Evolutionary conservation across 2,329 filamentous ascomycete genomes (phyloP).

Genomic region (Xylaria sp.): DNA sequence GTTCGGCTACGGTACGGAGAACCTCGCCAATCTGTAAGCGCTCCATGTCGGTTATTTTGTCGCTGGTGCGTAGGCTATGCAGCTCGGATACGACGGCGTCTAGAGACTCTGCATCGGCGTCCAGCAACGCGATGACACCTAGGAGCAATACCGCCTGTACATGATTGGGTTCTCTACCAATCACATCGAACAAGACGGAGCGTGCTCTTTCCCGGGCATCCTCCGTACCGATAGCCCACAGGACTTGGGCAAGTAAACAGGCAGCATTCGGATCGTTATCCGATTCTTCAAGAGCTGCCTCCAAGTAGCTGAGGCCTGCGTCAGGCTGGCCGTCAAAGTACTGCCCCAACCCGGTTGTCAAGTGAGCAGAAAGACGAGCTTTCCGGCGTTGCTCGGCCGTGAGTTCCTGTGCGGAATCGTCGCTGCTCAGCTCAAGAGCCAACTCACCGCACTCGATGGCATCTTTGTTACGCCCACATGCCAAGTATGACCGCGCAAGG

Average conservation of each 20-base stretch:
- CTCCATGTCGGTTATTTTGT: conserved; percentile 57
- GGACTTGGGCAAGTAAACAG: conserved; percentile 80
- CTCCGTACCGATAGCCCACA: conserved; percentile 82
- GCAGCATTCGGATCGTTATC: conserved; percentile 73
- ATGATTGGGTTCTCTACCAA: conserved; percentile 69
- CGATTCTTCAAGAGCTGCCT: conserved; percentile 72
- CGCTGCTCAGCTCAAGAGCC: conserved; percentile 71
- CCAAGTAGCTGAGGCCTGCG: conserved; percentile 72
- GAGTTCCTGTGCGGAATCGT: conserved; percentile 63
- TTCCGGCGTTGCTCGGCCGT: conserved; percentile 60
- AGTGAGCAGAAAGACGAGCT: conserved; percentile 73
- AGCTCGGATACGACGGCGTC: conserved; percentile 78
- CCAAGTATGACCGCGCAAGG: conserved; percentile 76
- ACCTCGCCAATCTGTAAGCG: conserved; percentile 68
- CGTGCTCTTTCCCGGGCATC: conserved; percentile 71
- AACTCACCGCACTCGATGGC: conserved; percentile 77
- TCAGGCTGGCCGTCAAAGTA: conserved; percentile 65
- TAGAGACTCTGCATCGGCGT: conserved; percentile 70
- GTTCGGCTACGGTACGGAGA: conserved; percentile 64
- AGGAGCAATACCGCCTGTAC: conserved; percentile 75
- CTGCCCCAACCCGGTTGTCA: conserved; percentile 78
- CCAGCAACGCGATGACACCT: conserved; percentile 76
- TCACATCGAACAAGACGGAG: conserved; percentile 71
- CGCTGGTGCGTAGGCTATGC: conserved; percentile 62
- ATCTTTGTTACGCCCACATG: conserved; percentile 55